phyloP scores from a whole-genome alignment of 441 rosid genomes.

The Codiaeum variegatum region DNA sequence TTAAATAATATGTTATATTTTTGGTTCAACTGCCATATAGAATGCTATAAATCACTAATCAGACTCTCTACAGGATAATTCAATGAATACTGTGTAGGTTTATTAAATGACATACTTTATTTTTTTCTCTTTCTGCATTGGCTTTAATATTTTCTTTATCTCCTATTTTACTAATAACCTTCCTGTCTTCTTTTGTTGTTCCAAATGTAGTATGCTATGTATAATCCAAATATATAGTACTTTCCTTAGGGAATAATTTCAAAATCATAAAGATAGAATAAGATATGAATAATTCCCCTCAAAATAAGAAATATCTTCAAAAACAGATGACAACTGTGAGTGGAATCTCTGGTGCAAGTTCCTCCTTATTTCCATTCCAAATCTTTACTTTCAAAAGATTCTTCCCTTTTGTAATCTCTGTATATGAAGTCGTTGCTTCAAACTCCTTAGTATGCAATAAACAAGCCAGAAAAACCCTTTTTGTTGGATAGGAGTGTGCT shows the following conservation, averaged over 20 bases:
- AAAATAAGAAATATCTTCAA: background rate
- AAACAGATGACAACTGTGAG: background rate
- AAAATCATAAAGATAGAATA: background rate
- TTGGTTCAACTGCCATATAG: background rate
- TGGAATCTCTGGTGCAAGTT: background rate
- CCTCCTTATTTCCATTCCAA: background rate
- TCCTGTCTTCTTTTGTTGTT: background rate
- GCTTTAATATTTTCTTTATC: background rate
- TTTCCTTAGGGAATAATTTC: background rate
- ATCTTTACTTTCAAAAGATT: background rate
- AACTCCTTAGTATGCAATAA: background rate
- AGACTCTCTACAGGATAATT: background rate
- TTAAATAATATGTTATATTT: background rate
- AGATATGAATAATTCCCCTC: background rate
- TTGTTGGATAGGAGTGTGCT: background rate
- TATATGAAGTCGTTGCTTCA: background rate
- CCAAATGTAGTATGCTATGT: background rate
- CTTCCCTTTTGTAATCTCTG: background rate
- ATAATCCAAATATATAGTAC: background rate
- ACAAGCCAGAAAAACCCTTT: background rate
- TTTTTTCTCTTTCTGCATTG: slow-evolving; percentile 6
- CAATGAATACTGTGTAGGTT: background rate
- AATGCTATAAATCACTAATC: background rate
- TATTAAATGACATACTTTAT: background rate
- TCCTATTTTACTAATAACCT: background rate